phyloP scores from a whole-genome alignment of 2,329 filamentous ascomycete genomes.

The Sporothrix pseudoabietina region DNA sequence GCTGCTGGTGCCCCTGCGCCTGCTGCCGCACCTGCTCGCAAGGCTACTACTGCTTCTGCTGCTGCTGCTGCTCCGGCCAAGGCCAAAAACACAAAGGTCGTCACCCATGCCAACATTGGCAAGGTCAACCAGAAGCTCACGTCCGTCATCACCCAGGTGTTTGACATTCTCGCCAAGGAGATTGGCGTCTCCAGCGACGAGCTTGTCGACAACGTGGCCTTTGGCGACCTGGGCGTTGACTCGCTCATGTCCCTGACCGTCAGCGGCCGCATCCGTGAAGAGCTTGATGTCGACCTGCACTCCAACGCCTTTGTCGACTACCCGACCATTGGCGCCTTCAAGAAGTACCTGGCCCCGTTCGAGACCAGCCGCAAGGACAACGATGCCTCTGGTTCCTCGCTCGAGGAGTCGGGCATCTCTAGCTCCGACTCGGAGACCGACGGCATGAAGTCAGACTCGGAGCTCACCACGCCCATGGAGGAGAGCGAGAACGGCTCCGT shows the following conservation, averaged over 20 bases:
- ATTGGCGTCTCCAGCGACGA: slow-evolving; percentile 58
- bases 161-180: slow-evolving; percentile 60
- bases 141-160: slow-evolving; percentile 49
- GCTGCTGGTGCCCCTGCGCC: slow-evolving; percentile 44
- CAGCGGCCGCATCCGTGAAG: slow-evolving; percentile 58
- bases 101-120: slow-evolving; percentile 51
- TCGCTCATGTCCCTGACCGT: slow-evolving; percentile 64
- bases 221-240: slow-evolving; percentile 61
- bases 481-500: slow-evolving; percentile 54
- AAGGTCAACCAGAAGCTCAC: slow-evolving; percentile 56
- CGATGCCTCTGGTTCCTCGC: slow-evolving; percentile 27
- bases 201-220: slow-evolving; percentile 58
- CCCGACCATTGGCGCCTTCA: slow-evolving; percentile 57
- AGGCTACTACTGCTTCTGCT: slow-evolving; percentile 41
- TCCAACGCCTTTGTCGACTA: slow-evolving; percentile 58
- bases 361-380: slow-evolving; percentile 41
- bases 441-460: slow-evolving; percentile 52
- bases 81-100: slow-evolving; percentile 46
- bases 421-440: slow-evolving; percentile 50
- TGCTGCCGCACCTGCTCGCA: slow-evolving; percentile 33
- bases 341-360: slow-evolving; percentile 47
- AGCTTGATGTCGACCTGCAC: slow-evolving; percentile 58
- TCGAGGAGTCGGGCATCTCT: slow-evolving; percentile 43
- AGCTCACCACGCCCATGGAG: slow-evolving; percentile 57
- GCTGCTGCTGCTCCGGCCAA: slow-evolving; percentile 42